Conservation (phyloP, 164 flowering plant species). For the Tetrastigma voinierianum region DNA sequence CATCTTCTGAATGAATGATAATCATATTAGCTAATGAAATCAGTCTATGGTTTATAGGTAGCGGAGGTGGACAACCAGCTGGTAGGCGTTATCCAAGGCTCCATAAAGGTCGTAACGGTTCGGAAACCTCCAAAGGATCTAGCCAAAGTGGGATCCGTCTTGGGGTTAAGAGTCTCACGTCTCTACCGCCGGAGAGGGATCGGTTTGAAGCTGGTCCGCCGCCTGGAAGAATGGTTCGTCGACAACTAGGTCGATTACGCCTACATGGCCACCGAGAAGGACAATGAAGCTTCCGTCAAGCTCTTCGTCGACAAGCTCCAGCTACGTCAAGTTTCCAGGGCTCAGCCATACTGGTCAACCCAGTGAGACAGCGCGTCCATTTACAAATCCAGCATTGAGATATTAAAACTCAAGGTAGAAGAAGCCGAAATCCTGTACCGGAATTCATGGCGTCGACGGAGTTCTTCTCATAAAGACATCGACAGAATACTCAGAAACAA, state of each 20-base stretch:
- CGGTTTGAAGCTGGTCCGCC: slow-evolving; percentile 42
- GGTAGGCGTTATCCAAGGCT: slow-evolving; percentile 69
- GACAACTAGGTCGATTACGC: slow-evolving; percentile 48
- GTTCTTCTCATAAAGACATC: slow-evolving; percentile 64
- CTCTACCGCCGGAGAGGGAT: slow-evolving; percentile 50
- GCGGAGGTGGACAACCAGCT: slow-evolving; percentile 54
- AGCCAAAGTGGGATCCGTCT: slow-evolving; percentile 57
- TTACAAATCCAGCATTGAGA: slow-evolving; percentile 29
- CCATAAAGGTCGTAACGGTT: slow-evolving; percentile 46
- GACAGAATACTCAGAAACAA: slow-evolving; percentile 40
- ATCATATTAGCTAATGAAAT: too few relatives aligned
- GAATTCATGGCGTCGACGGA: slow-evolving; percentile 42
- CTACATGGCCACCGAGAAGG: slow-evolving; percentile 78
- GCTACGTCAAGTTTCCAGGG: slow-evolving; percentile 44
- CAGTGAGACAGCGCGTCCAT: slow-evolving; percentile 27
- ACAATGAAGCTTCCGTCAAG: slow-evolving; percentile 55
- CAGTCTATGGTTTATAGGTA: slow-evolving; percentile 33
- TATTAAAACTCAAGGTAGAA: slow-evolving; percentile 36
- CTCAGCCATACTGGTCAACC: slow-evolving; percentile 55
- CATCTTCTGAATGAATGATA: too few relatives aligned
- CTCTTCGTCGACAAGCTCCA: slow-evolving; percentile 52
- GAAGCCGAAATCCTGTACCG: slow-evolving; percentile 56
- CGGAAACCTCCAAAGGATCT: slow-evolving; percentile 8
- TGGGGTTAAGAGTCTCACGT: slow-evolving; percentile 67
- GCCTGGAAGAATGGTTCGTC: slow-evolving; percentile 63